Conservation (phyloP, 345 rosid species). For the Xanthoceras sorbifolium region DNA sequence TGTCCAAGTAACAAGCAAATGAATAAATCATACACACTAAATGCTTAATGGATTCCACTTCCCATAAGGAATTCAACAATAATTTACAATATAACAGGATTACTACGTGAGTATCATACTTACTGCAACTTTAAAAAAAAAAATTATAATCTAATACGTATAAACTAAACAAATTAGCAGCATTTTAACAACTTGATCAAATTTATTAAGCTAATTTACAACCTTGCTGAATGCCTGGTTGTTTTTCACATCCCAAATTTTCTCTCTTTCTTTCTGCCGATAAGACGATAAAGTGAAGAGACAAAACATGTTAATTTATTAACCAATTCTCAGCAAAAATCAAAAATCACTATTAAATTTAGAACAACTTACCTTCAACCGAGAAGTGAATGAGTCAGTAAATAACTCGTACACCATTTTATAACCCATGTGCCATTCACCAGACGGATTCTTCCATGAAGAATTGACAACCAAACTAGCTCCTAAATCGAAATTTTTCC, state of each 20-base stretch:
- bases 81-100: not conserved
- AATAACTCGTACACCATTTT: slow-evolving; percentile 84
- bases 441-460: slow-evolving; percentile 90
- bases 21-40: not conserved
- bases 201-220: slow-evolving; percentile 70
- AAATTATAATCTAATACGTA: not conserved
- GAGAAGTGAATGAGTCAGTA: slow-evolving; percentile 67
- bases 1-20: not conserved
- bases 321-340: slow-evolving; percentile 4
- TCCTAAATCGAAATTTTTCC: slow-evolving; percentile 41
- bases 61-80: not conserved
- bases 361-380: slow-evolving; percentile 44
- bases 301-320: not conserved
- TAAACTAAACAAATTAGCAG: slow-evolving; percentile 14
- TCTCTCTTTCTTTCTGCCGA: slow-evolving; percentile 71
- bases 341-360: slow-evolving; percentile 8
- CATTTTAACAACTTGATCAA: slow-evolving; percentile 64
- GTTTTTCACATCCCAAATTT: slow-evolving; percentile 83
- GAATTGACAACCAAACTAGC: slow-evolving; percentile 69
- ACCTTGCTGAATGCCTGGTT: slow-evolving; percentile 86
- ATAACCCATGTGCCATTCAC: no score
- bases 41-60: not conserved
- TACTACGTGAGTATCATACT: not conserved
- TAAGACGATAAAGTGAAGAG: slow-evolving; percentile 4
- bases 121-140: not conserved